These are phyloP conservation scores for Talaromyces trachyspermus DNA, from an alignment of 495 filamentous ascomycete species.

Conservation along the genomic window DNA sequence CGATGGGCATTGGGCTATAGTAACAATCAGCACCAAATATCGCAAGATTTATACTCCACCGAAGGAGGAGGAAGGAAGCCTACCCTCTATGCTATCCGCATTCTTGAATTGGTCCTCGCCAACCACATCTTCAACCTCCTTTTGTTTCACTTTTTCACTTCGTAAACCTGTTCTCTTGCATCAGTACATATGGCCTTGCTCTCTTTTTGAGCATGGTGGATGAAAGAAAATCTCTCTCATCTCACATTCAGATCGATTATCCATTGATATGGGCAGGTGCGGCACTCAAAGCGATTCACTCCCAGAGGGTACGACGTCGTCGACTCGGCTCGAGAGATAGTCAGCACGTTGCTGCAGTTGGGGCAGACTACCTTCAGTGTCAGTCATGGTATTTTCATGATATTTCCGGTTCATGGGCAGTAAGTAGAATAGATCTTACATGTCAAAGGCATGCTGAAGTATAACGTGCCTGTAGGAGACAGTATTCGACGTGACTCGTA, in stretches of 20 bases:
- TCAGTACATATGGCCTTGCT: not conserved
- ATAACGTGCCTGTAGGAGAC: no score
- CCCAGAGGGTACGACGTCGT: conserved; percentile 39
- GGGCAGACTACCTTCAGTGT: conserved; percentile 65
- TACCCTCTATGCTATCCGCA: conserved; percentile 68
- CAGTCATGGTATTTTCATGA: not conserved
- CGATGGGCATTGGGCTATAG: conserved; percentile 68
- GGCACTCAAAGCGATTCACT: conserved; percentile 79
- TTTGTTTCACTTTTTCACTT: conserved; percentile 63
- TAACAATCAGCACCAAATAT: no score
- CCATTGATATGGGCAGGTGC: conserved; percentile 86
- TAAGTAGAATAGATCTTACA: conserved; percentile 32
- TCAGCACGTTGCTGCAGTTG: conserved; percentile 84
- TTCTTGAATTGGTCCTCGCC: conserved; percentile 84
- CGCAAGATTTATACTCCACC: no score
- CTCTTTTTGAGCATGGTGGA: not conserved
- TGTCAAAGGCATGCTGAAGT: conserved; percentile 32
- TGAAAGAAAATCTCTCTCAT: not conserved
- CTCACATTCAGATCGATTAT: conserved; percentile 41
- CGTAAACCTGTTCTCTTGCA: conserved; percentile 52
- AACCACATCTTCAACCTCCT: conserved; percentile 85
- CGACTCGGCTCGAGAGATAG: conserved; percentile 49
- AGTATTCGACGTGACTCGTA: no score
- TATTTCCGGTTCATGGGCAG: no score
- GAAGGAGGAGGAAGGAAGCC: conserved; percentile 16